Conservation (phyloP, 208 protist species). For the Vickermania ingenoplastis region DNA sequence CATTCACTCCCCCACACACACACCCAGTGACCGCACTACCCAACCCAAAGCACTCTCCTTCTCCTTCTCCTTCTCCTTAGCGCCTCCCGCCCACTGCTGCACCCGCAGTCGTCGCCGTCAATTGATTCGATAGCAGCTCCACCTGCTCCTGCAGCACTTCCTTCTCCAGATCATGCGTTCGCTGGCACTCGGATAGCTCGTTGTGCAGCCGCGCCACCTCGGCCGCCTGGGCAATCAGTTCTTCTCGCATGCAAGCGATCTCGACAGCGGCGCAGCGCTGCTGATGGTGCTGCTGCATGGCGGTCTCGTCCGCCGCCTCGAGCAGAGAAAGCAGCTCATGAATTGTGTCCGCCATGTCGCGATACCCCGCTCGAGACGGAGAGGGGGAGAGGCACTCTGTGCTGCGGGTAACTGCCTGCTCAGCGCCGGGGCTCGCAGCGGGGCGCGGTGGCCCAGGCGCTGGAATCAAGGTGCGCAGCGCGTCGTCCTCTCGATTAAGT, state of each 20-base stretch:
- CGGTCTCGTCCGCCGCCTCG: slow-evolving; percentile 53
- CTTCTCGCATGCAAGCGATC: slow-evolving; percentile 45
- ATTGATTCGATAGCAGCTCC: slow-evolving; percentile 53
- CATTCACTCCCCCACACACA: no score
- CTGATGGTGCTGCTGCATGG: slow-evolving; percentile 60
- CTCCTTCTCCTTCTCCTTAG: no score
- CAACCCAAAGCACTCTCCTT: no score
- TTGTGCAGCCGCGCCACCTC: slow-evolving; percentile 25
- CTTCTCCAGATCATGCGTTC: slow-evolving; percentile 10
- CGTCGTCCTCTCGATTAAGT: not conserved
- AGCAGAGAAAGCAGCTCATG: slow-evolving; percentile 51
- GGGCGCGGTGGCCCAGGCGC: no score
- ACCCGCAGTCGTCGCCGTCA: no score
- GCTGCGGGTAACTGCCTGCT: not conserved
- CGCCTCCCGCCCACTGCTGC: no score
- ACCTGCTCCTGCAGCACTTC: slow-evolving; percentile 64
- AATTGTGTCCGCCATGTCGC: not conserved
- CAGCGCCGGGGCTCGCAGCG: not conserved
- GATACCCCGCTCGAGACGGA: not conserved
- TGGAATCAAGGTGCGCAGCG: not conserved
- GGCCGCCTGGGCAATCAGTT: slow-evolving; percentile 16
- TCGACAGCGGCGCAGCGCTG: slow-evolving; percentile 47
- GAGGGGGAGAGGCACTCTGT: not conserved
- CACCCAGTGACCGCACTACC: no score
- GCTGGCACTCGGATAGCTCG: slow-evolving; percentile 10